These are phyloP conservation scores for Acanthamoeba healyi DNA, from an alignment of 208 protist species.

Conservation along the genomic window DNA sequence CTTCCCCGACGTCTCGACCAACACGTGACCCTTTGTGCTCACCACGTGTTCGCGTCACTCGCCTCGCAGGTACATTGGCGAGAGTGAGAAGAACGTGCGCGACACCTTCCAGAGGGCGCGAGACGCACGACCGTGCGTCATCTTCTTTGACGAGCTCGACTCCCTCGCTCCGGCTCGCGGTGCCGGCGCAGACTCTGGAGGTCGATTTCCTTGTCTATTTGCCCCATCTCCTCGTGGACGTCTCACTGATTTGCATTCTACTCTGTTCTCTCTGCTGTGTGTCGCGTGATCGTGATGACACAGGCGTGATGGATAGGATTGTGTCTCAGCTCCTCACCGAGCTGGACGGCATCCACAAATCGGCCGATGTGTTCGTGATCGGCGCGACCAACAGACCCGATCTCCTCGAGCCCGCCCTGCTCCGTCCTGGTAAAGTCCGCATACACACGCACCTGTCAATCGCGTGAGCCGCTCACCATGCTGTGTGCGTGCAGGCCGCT, in stretches of 20 bases:
- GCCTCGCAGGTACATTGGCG: conserved; percentile 87
- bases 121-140: conserved; percentile 88
- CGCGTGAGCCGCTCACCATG: not conserved
- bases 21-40: not conserved
- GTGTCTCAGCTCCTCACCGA: conserved; percentile 92
- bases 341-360: conserved; percentile 88
- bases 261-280: too few species aligned
- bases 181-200: conserved; percentile 86
- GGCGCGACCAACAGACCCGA: conserved; percentile 91
- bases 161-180: conserved; percentile 89
- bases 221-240: not conserved
- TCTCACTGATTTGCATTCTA: not conserved
- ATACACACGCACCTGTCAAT: not conserved
- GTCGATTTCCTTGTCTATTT: not conserved
- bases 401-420: conserved; percentile 87
- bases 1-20: too few species aligned
- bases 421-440: conserved; percentile 83
- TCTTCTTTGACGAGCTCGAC: conserved; percentile 94
- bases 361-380: conserved; percentile 87
- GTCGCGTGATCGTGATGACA: conserved; percentile 84
- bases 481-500: conserved; percentile 40
- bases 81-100: conserved; percentile 91
- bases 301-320: conserved; percentile 90
- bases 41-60: not conserved
- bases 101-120: conserved; percentile 88